Conservation (phyloP, 371 early-diverging fungal genomes). For the Mucor sp. region DNA sequence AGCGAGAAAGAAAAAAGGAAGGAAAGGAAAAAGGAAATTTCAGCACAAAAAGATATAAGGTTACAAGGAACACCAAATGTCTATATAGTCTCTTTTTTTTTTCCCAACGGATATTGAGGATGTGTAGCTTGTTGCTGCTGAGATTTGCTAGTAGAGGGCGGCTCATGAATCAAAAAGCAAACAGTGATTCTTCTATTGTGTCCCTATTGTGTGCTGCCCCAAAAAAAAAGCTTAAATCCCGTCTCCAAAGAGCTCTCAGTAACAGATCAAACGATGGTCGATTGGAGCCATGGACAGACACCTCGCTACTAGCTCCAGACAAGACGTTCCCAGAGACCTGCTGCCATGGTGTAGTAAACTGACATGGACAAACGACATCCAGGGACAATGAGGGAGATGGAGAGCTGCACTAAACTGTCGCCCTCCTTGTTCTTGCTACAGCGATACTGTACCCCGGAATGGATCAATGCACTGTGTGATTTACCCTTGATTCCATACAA, state of each 20-base stretch:
- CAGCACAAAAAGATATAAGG: background rate
- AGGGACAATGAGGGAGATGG: background rate
- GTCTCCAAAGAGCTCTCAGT: background rate
- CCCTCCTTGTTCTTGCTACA: background rate
- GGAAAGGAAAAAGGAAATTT: background rate
- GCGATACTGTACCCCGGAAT: background rate
- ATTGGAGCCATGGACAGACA: background rate
- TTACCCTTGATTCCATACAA: background rate
- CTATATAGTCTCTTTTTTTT: background rate
- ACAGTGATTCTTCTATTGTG: background rate
- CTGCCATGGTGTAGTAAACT: background rate
- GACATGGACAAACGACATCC: background rate
- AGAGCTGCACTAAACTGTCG: background rate
- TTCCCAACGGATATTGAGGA: slow-evolving; percentile 1
- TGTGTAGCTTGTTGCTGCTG: background rate
- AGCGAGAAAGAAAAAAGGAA: background rate
- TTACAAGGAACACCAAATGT: slow-evolving; percentile 1
- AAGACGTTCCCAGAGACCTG: background rate
- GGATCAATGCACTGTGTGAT: background rate
- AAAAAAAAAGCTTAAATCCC: background rate
- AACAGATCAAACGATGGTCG: background rate
- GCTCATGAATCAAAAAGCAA: background rate
- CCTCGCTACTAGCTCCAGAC: background rate
- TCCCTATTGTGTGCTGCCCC: background rate
- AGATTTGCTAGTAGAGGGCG: background rate